phyloP scores from a whole-genome alignment of 805 yeast species.

The Aciculoconidium aculeatum region DNA sequence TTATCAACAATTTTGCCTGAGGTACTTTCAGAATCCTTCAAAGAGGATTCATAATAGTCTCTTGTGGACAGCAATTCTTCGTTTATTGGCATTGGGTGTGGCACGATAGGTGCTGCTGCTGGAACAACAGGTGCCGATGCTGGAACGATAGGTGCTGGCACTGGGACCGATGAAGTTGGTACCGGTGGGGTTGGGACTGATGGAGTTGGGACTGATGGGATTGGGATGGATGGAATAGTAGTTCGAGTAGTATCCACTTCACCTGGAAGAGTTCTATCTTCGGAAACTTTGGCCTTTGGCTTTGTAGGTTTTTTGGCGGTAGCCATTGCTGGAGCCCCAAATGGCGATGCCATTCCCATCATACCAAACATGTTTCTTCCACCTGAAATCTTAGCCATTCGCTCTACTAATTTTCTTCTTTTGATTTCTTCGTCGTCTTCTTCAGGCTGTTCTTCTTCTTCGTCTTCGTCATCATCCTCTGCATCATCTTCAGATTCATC shows the following conservation, averaged over 20 bases:
- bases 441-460: slow-evolving; percentile 48
- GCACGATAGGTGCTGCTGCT: slow-evolving; percentile 3
- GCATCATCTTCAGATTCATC: slow-evolving; percentile 16
- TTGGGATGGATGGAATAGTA: neutral
- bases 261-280: neutral
- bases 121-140: slow-evolving; percentile 3
- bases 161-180: neutral
- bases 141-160: neutral
- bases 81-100: slow-evolving; percentile 1
- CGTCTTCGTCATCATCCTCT: slow-evolving; percentile 40
- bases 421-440: slow-evolving; percentile 74
- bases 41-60: neutral
- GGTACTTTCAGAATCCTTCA: too few relatives aligned
- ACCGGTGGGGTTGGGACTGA: slow-evolving; percentile 1
- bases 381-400: slow-evolving; percentile 96
- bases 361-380: slow-evolving; percentile 75
- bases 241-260: neutral
- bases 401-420: slow-evolving; percentile 71
- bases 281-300: slow-evolving; percentile 4
- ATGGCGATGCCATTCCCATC: slow-evolving; percentile 50
- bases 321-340: slow-evolving; percentile 18
- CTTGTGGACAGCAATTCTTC: neutral
- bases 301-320: slow-evolving; percentile 1
- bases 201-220: neutral
- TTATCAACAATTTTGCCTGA: too few relatives aligned